Base-by-base conservation (phyloP, 768 basidiomycete genomes). In the Kwoniella botswanensis region DNA sequence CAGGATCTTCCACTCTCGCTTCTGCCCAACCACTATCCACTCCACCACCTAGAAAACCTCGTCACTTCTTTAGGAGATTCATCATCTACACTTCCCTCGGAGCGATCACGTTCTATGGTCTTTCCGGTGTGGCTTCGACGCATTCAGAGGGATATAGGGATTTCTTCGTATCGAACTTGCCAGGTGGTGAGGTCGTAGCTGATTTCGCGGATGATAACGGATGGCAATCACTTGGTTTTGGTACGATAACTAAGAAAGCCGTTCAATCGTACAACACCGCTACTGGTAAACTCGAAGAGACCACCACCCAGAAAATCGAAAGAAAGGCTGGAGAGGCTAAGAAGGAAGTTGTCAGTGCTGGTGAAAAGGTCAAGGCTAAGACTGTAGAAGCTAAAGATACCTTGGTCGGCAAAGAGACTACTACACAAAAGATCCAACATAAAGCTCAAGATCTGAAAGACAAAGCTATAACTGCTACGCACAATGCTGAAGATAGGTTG, bases 141-240 rank as follows among this genome's bases (percentile, higher is more conserved):
- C 88, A 91, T 77, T 90, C 88, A 83, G 90, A 90, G 74, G 82
- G 86, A 2, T 97, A 95, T 86, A 90, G 92, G 80, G 91, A 95
- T 74, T 87, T 96, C 81, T 97, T 97, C 86, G 87, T 89, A 67
- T 88, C 90, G 76, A 86, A 88, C 54, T 89, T 94, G 65, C 95
- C 95, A 2, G 86, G 92, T 50, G 94, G 90, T 35, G 88, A 90
- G 72, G 80, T 88, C 18, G 86, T 95, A 83, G 86, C 95, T 52
- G 91, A 94, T 69, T 93, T 89, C 78, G 92, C 91, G 11, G 93
- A 97, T 78, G 86, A 87, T 35, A 86, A 89, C 67, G 87, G 89
- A 15, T 94, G 93, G 92, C 92, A 94, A 76, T 88, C 86, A 6
- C 84, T 93, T 71, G 92, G 92, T 42, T 70, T 89, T 21, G 86